These are phyloP conservation scores for Neurospora sp. DNA, from an alignment of 495 filamentous ascomycete species.

Conservation along the genomic window DNA sequence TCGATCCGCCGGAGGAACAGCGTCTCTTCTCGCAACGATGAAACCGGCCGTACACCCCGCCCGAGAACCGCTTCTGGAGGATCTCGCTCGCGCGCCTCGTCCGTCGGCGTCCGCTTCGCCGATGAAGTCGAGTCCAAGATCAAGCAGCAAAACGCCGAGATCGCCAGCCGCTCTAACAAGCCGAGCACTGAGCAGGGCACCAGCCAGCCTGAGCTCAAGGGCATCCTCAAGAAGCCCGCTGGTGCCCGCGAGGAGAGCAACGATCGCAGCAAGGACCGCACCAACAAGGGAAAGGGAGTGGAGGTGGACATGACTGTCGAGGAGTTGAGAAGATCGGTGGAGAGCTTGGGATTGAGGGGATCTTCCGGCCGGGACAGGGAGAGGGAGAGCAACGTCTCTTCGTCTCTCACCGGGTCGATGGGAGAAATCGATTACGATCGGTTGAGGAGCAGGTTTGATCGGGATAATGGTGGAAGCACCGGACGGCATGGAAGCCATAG, in stretches of 20 bases:
- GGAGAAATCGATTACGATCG: conserved; percentile 1
- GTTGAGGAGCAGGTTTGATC: conserved; percentile 2
- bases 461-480: conserved; percentile 1
- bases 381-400: background rate
- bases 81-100: background rate
- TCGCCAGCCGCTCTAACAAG: conserved; percentile 22
- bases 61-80: conserved; percentile 9
- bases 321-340: conserved; percentile 15
- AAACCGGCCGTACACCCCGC: conserved; percentile 3
- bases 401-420: conserved; percentile 1
- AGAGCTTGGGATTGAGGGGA: conserved; percentile 14
- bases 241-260: background rate
- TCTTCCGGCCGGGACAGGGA: conserved; percentile 2
- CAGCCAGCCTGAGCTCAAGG: conserved; percentile 9
- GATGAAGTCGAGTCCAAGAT: conserved; percentile 19
- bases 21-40: background rate
- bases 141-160: conserved; percentile 24
- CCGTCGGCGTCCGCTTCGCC: conserved; percentile 16
- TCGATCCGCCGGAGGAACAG: background rate
- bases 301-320: conserved; percentile 9
- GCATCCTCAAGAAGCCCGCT: conserved; percentile 21
- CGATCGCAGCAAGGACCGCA: conserved; percentile 1
- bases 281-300: background rate
- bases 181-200: conserved; percentile 4
- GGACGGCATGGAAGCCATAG: conserved; percentile 3